Evolutionary conservation across 371 early-diverging fungal genomes (phyloP).

Genomic region (Mucor irregularis): DNA sequence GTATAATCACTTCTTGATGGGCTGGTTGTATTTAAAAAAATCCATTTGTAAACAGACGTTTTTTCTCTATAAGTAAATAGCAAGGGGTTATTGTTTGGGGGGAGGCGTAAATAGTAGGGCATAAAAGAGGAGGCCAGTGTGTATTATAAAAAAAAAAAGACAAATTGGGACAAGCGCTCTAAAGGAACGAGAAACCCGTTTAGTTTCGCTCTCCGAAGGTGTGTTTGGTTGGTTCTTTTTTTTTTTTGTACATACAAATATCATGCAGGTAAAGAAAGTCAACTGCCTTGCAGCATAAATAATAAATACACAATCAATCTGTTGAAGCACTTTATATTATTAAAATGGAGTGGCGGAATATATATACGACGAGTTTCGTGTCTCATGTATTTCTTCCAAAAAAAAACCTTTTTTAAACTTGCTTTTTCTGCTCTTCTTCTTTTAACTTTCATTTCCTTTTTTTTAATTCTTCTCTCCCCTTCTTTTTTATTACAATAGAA

Average conservation of each 20-base stretch:
- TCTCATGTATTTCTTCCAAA: too few species aligned
- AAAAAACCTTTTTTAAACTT: too few species aligned
- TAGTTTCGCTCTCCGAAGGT: conserved; percentile 3
- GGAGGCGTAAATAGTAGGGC: neutral
- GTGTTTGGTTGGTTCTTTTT: conserved; percentile 17
- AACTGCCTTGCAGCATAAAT: conserved; percentile 32
- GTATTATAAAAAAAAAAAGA: conserved; percentile 7
- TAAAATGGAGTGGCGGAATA: too few species aligned
- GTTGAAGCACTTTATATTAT: too few species aligned
- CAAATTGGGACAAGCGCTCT: conserved; percentile 16
- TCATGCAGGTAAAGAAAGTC: conserved; percentile 45
- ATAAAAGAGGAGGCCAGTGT: conserved; percentile 1
- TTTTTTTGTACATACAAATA: conserved; percentile 10
- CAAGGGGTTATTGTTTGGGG: neutral
- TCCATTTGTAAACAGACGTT: neutral
- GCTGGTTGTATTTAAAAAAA: conserved; percentile 20
- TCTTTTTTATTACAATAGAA: neutral
- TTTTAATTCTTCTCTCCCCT: too few species aligned
- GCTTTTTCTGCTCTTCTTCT: too few species aligned
- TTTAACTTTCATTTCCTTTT: too few species aligned
- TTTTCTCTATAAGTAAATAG: conserved; percentile 7
- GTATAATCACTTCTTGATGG: neutral
- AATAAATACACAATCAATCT: conserved; percentile 27
- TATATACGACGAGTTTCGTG: too few species aligned
- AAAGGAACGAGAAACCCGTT: conserved; percentile 23